Evolutionary conservation across 331 rosid species (phyloP).

Genomic region (Erythrophleum ivorense): DNA sequence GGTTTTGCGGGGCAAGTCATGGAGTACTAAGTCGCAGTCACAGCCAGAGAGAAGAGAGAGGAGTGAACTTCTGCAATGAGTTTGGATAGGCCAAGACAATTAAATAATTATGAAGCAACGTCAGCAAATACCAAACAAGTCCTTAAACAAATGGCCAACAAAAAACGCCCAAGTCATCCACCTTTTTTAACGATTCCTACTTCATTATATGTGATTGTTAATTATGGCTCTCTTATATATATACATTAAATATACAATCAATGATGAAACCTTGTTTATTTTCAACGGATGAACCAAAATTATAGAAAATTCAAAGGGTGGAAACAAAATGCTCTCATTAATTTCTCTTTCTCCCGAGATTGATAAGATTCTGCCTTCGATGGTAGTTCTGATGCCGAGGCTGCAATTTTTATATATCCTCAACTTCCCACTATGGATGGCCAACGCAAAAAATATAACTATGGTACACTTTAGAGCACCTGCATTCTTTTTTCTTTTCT

Average conservation of each 20-base stretch:
- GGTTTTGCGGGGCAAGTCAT: slow-evolving; percentile 7
- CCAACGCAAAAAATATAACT: not conserved
- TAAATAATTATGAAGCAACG: slow-evolving; percentile 25
- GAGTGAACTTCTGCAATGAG: slow-evolving; percentile 21
- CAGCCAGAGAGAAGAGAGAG: not conserved
- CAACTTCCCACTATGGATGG: not conserved
- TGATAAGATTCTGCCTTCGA: not conserved
- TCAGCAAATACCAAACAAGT: slow-evolving; percentile 36
- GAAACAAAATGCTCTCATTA: slow-evolving; percentile 23
- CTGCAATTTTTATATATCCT: not conserved
- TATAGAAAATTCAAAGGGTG: slow-evolving; percentile 30
- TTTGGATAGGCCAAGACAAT: slow-evolving; percentile 20
- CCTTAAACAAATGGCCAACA: slow-evolving; percentile 31
- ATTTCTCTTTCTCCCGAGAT: slow-evolving; percentile 32
- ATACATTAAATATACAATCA: slow-evolving; percentile 36
- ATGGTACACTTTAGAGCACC: not conserved
- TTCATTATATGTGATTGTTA: slow-evolving; percentile 20
- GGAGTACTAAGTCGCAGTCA: not conserved
- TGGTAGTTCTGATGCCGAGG: no score
- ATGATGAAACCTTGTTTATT: slow-evolving; percentile 40
- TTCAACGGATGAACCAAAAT: slow-evolving; percentile 45
- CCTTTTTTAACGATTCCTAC: slow-evolving; percentile 16
- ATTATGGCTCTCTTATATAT: slow-evolving; percentile 19
- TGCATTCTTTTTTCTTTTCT: not conserved
- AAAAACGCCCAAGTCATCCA: slow-evolving; percentile 45